Percentiles rank a stretch among this genome's conserved stretches.
Evolutionary conservation across 2,329 filamentous ascomycete genomes (phyloP).

Genomic region (Tolypocladium album): DNA sequence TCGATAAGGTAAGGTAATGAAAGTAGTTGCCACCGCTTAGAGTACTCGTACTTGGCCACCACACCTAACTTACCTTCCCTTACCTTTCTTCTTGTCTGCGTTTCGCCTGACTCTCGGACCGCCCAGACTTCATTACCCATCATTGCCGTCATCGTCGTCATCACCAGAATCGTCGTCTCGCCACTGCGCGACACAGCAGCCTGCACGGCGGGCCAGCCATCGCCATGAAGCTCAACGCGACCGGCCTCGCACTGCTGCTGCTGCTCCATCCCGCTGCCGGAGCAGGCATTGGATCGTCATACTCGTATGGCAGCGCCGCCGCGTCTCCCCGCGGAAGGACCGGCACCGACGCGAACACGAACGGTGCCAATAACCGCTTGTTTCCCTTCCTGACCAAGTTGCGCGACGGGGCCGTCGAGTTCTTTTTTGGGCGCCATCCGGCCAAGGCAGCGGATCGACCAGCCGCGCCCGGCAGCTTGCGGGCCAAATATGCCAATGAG

Average conservation of each 20-base stretch:
- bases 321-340: neutral
- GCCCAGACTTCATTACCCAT: neutral
- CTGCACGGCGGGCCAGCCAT: neutral
- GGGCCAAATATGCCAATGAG: constrained; percentile 58
- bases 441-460: constrained; percentile 15
- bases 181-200: neutral
- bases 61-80: too few species aligned
- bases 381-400: constrained; percentile 41
- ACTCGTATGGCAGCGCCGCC: neutral
- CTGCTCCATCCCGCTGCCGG: neutral
- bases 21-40: neutral
- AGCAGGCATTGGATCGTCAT: neutral
- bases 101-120: neutral
- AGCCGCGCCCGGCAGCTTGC: constrained; percentile 18
- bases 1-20: neutral
- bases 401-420: constrained; percentile 37
- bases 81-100: neutral
- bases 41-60: too few species aligned
- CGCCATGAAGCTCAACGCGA: neutral
- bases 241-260: neutral
- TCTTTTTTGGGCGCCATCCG: constrained; percentile 36
- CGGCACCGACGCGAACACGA: neutral
- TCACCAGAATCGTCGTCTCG: neutral
- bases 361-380: constrained; percentile 11
- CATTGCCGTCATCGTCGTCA: neutral